Evolutionary conservation across 257 asterid species (phyloP), one percentile per base, ranked within the genome.

Genomic region (Linderniella brevidens): DNA sequence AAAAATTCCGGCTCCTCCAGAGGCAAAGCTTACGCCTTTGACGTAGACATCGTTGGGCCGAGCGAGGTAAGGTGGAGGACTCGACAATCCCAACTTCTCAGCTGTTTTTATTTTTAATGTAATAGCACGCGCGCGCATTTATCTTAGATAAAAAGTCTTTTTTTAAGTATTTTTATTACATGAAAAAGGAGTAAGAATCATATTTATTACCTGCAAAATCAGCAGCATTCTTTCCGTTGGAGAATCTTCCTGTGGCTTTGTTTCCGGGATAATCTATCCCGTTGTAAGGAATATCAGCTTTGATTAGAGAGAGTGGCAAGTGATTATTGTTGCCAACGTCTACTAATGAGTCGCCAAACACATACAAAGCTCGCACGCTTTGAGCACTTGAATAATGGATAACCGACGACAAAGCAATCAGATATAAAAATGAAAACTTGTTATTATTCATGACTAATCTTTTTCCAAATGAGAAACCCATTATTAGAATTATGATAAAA

Each of bases 1-100:
- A 46, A 82, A 59, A 25, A 86, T 72, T 42, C 94, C 94, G 11
- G 90, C 82, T 48, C 96, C 96, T 16, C 92, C 94, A 0, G 94
- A 82, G 35, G 96, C 96, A 61, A 86, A 86, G 66, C 64, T 86
- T 11, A 67, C 96, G 11, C 96, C 96, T 16, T 70, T 62, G 4
- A 48, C 47, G 54, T 72, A 79, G 46, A 41, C 58, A 44, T 19
- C 59, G 41, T 69, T 59, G 0, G 59, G 74, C 64, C 64, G 68
- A 43, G 83, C 51, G 48, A 86, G 71, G 60, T 74, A 86, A 16
- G 96, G 78, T 11, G 93, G 90, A 8, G 86, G 49, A 5, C 90
- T 60, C 17, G 75, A 45, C 55, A 86, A 9, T n/a, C 92, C 88
- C 69, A 86, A 39, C 64, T 75, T 69, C 63, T 79, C 94, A 57